A percentile compares a stretch with the other conserved stretches of the same genome.
phyloP scores from a whole-genome alignment of 495 filamentous ascomycete genomes.

The Hypoxylon fuscum region DNA sequence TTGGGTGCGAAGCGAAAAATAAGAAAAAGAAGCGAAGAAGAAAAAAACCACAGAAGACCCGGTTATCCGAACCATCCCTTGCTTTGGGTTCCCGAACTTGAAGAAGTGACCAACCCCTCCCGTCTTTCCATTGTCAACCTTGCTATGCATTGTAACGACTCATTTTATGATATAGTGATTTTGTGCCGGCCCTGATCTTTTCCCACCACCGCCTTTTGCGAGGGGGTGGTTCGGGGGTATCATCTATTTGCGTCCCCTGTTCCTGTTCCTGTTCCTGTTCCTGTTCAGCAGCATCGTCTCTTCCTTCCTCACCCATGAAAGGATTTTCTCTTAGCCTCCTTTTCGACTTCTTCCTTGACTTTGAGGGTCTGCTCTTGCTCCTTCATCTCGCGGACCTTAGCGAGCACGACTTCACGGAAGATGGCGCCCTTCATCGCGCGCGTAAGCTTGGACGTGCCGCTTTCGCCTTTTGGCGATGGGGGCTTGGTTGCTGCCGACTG shows the following conservation, averaged over 20 bases:
- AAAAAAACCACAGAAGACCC: slow-evolving; percentile 9
- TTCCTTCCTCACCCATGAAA: slow-evolving; percentile 42
- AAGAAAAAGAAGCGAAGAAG: background rate
- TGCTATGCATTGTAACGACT: slow-evolving; percentile 16
- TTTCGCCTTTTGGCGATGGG: slow-evolving; percentile 27
- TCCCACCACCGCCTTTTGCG: slow-evolving; percentile 18
- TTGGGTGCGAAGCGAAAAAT: slow-evolving; percentile 6
- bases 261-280: no score
- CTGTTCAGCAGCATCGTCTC: slow-evolving; percentile 6
- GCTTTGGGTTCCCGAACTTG: background rate
- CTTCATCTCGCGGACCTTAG: slow-evolving; percentile 95
- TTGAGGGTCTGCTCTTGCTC: slow-evolving; percentile 79
- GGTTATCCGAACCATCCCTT: background rate
- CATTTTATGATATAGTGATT: slow-evolving; percentile 3
- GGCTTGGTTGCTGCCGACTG: slow-evolving; percentile 35
- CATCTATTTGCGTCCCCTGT: slow-evolving; percentile 3
- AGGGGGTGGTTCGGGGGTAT: slow-evolving; percentile 18
- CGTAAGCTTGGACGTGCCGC: slow-evolving; percentile 74
- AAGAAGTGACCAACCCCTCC: slow-evolving; percentile 5
- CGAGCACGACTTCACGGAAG: slow-evolving; percentile 96
- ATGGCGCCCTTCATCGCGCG: slow-evolving; percentile 87
- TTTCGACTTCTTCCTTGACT: slow-evolving; percentile 65
- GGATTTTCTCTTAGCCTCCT: slow-evolving; percentile 54
- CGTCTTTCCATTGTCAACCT: background rate
- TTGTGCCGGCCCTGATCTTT: slow-evolving; percentile 12